Conservation (phyloP, 2,329 filamentous ascomycete species). For the Zymoseptoria brevis region DNA sequence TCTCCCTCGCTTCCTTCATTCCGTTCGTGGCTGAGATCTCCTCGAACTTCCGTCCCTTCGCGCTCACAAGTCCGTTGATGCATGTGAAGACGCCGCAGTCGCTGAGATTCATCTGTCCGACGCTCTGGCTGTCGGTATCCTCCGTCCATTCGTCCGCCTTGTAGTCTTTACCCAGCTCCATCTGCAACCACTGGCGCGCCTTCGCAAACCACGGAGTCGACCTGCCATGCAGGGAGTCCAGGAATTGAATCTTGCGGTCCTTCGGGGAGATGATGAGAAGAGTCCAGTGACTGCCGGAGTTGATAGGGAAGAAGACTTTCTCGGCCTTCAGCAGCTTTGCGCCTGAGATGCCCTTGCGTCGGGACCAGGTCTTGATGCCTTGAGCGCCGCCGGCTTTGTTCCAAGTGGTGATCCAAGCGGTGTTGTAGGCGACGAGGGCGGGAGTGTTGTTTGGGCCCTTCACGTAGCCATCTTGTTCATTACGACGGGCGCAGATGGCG, state of each 20-base stretch:
- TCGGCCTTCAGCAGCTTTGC: constrained; percentile 57
- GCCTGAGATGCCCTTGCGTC: constrained; percentile 50
- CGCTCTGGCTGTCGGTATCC: constrained; percentile 42
- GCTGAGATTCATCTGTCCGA: constrained; percentile 56
- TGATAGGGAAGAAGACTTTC: constrained; percentile 61
- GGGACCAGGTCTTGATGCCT: constrained; percentile 48
- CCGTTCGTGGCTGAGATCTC: constrained; percentile 12
- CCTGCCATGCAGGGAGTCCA: constrained; percentile 57
- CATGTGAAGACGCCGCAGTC: constrained; percentile 75
- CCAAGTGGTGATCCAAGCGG: constrained; percentile 57
- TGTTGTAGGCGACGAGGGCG: constrained; percentile 55
- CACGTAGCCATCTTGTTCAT: constrained; percentile 47
- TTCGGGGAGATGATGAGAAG: constrained; percentile 58
- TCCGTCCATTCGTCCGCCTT: constrained; percentile 52
- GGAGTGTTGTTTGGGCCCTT: constrained; percentile 44
- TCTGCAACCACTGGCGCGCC: constrained; percentile 47
- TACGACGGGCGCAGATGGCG: constrained; percentile 50
- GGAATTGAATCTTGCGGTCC: constrained; percentile 54
- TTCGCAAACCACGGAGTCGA: constrained; percentile 19
- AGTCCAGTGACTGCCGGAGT: constrained; percentile 59
- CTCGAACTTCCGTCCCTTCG: constrained; percentile 46
- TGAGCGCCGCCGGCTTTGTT: constrained; percentile 43
- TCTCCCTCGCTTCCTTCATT: constrained; percentile 31
- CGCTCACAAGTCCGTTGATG: constrained; percentile 59
- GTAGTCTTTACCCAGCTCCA: constrained; percentile 51